Conservation (phyloP, 2,329 filamentous ascomycete genomes). For the Tothia fuscella region DNA sequence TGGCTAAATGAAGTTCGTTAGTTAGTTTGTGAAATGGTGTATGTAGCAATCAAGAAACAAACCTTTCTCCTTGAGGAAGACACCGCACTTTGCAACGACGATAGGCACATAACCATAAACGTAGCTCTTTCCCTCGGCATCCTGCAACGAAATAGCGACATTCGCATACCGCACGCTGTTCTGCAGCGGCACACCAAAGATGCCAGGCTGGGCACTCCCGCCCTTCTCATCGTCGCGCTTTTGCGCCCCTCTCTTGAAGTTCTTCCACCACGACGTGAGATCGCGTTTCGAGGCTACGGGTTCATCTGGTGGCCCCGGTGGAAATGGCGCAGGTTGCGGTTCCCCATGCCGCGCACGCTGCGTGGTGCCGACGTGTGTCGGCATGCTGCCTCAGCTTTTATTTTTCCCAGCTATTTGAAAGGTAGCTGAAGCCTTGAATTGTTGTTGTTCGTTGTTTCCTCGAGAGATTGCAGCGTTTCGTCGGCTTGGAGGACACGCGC, state of each 20-base stretch:
- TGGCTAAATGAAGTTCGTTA: slow-evolving; percentile 45
- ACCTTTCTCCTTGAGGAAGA: slow-evolving; percentile 98
- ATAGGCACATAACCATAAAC: slow-evolving; percentile 98
- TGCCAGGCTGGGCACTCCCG: slow-evolving; percentile 43
- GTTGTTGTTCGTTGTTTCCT: too few species aligned
- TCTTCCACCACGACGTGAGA: slow-evolving; percentile 93
- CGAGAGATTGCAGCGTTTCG: too few species aligned
- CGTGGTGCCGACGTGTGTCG: slow-evolving; percentile 23
- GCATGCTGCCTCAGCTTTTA: too few species aligned
- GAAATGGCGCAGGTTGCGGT: slow-evolving; percentile 29
- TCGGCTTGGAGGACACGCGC: too few species aligned
- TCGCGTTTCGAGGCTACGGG: slow-evolving; percentile 32
- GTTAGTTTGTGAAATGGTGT: neutral
- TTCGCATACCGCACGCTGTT: slow-evolving; percentile 96
- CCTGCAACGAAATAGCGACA: slow-evolving; percentile 90
- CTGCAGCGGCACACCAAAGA: slow-evolving; percentile 87
- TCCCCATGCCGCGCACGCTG: slow-evolving; percentile 32
- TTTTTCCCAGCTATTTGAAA: too few species aligned
- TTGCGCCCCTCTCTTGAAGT: slow-evolving; percentile 62
- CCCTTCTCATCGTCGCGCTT: slow-evolving; percentile 53
- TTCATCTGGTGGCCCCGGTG: neutral
- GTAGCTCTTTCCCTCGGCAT: slow-evolving; percentile 86
- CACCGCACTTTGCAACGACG: slow-evolving; percentile 94
- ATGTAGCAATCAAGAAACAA: slow-evolving; percentile 12
- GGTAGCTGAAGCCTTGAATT: too few species aligned